These are phyloP conservation scores for Sporothrix pallida DNA, from an alignment of 2,329 filamentous ascomycete species.

Conservation along the genomic window DNA sequence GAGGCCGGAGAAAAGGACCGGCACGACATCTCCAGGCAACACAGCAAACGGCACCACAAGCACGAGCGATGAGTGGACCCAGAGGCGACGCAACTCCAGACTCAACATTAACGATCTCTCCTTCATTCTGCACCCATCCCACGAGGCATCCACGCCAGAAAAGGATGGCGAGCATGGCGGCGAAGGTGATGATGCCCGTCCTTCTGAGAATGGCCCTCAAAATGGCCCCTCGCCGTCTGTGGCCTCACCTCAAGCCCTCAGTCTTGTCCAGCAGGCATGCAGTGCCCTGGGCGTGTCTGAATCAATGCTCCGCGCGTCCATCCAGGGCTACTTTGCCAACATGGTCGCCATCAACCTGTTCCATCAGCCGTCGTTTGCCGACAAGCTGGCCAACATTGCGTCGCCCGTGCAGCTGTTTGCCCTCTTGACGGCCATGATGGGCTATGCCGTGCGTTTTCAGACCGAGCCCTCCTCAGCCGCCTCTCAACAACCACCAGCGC, in stretches of 20 bases:
- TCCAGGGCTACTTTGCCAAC: conserved; percentile 30
- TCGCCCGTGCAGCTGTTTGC: conserved; percentile 28
- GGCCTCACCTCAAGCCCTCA: not conserved
- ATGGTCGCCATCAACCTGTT: conserved; percentile 30
- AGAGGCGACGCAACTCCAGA: conserved; percentile 24
- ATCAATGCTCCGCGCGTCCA: not conserved
- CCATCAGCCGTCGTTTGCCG: conserved; percentile 24
- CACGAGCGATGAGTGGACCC: conserved; percentile 17
- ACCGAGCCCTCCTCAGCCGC: too few species aligned
- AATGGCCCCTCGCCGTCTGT: not conserved
- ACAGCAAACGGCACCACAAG: not conserved
- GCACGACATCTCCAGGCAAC: not conserved
- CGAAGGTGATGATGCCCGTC: not conserved
- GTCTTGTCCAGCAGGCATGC: conserved; percentile 21
- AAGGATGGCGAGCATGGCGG: not conserved
- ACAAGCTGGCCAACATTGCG: not conserved
- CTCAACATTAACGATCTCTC: conserved; percentile 29
- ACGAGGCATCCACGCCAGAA: conserved; percentile 29
- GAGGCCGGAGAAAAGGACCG: not conserved
- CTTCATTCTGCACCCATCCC: conserved; percentile 29
- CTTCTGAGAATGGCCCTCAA: not conserved
- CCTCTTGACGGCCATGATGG: conserved; percentile 28
- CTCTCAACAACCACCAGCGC: not conserved
- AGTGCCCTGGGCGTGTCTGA: conserved; percentile 1
- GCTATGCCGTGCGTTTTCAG: not conserved